Conservation (phyloP, 768 basidiomycete genomes). For the Nevesoporus exiguus region DNA sequence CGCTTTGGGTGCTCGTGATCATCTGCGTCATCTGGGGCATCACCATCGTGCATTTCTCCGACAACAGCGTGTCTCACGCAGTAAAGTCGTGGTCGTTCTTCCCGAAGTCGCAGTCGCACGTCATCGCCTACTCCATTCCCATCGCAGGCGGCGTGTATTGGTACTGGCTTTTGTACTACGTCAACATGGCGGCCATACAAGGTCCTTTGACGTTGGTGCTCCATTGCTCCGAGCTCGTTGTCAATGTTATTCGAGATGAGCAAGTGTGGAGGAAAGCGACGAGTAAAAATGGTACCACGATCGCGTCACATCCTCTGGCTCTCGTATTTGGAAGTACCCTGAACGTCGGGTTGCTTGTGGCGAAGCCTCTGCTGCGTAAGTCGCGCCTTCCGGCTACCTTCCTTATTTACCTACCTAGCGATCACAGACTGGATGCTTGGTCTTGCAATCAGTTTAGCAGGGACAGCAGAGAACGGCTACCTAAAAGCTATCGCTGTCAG, state of each 20-base stretch:
- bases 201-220: slow-evolving; percentile 29
- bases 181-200: slow-evolving; percentile 25
- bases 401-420: background rate
- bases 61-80: slow-evolving; percentile 1
- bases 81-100: slow-evolving; percentile 27
- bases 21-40: slow-evolving; percentile 25
- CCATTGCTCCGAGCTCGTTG: slow-evolving; percentile 28
- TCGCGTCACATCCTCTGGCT: slow-evolving; percentile 20
- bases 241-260: slow-evolving; percentile 31
- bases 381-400: background rate
- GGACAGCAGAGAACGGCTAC: slow-evolving; percentile 7
- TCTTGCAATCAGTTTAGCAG: slow-evolving; percentile 21
- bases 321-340: slow-evolving; percentile 19
- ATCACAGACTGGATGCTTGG: slow-evolving; percentile 33
- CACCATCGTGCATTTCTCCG: slow-evolving; percentile 2
- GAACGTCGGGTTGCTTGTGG: slow-evolving; percentile 13
- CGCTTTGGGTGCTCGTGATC: slow-evolving; percentile 24
- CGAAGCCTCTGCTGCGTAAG: slow-evolving; percentile 29
- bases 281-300: slow-evolving; percentile 11
- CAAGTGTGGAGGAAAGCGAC: slow-evolving; percentile 25
- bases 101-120: slow-evolving; percentile 16
- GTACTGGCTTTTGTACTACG: slow-evolving; percentile 26
- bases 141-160: slow-evolving; percentile 13
- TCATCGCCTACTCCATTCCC: slow-evolving; percentile 24
- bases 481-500: slow-evolving; percentile 17